phyloP scores from a whole-genome alignment of 768 basidiomycete species.

The Lactarius hatsudake region DNA sequence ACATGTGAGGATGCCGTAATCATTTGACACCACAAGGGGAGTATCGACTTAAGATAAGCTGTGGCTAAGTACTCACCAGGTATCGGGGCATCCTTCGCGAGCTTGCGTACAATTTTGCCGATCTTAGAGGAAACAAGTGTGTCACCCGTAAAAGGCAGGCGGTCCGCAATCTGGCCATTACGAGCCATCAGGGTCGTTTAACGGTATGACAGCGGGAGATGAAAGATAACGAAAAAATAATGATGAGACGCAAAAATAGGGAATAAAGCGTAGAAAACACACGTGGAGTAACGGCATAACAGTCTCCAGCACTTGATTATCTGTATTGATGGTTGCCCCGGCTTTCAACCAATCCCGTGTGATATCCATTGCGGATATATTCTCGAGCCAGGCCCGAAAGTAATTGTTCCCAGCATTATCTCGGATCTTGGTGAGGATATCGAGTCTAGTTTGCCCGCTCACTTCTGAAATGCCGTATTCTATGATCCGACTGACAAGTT shows the following conservation, averaged over 20 bases:
- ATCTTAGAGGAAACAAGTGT: constrained; percentile 68
- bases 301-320: constrained; percentile 60
- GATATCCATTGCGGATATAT: constrained; percentile 68
- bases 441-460: constrained; percentile 60
- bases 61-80: constrained; percentile 64
- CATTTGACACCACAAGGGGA: constrained; percentile 11
- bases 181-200: constrained; percentile 5
- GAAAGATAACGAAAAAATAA: constrained; percentile 28
- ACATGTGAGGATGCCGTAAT: constrained; percentile 5
- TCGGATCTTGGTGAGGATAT: constrained; percentile 77
- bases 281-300: constrained; percentile 87
- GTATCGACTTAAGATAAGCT: background rate
- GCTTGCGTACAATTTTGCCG: constrained; percentile 74
- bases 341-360: constrained; percentile 81
- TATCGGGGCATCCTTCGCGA: constrained; percentile 71
- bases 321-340: constrained; percentile 55
- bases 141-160: constrained; percentile 71
- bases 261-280: constrained; percentile 38
- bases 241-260: constrained; percentile 20
- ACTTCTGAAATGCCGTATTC: constrained; percentile 64
- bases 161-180: constrained; percentile 67
- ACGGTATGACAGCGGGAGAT: constrained; percentile 15
- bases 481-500: constrained; percentile 56
- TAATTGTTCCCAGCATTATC: constrained; percentile 85
- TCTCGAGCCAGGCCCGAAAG: constrained; percentile 83